phyloP scores from a whole-genome alignment of 495 filamentous ascomycete species.

The Hyaloscypha finlandica region DNA sequence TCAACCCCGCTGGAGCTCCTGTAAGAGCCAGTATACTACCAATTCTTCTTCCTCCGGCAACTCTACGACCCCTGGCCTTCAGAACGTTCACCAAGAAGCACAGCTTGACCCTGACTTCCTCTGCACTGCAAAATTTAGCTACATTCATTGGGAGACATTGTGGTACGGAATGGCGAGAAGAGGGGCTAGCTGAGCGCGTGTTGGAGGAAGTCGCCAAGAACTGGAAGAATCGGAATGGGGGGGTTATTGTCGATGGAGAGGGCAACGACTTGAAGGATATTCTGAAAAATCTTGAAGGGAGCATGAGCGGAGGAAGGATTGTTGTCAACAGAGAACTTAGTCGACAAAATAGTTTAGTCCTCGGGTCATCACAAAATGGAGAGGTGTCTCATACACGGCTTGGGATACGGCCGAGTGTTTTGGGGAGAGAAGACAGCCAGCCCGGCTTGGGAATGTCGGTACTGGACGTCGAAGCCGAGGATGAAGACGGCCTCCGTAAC shows the following conservation, averaged over 20 bases:
- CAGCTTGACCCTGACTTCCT: constrained; percentile 87
- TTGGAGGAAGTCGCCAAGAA: constrained; percentile 85
- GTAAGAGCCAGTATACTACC: constrained; percentile 74
- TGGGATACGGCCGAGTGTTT: constrained; percentile 42
- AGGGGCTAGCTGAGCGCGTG: constrained; percentile 87
- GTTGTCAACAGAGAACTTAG: constrained; percentile 47
- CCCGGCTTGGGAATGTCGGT: constrained; percentile 63
- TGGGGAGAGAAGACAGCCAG: constrained; percentile 58
- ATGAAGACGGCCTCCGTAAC: constrained; percentile 59
- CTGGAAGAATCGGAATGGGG: constrained; percentile 84
- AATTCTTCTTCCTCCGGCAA: constrained; percentile 83
- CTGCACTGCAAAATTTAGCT: constrained; percentile 80
- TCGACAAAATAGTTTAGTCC: constrained; percentile 59
- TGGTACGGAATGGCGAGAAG: constrained; percentile 94
- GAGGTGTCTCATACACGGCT: constrained; percentile 32
- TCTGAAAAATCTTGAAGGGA: constrained; percentile 76
- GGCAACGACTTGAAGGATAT: constrained; percentile 73
- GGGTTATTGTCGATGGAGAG: constrained; percentile 88
- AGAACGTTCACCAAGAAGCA: constrained; percentile 97
- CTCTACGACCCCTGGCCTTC: constrained; percentile 88
- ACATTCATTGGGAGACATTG: constrained; percentile 90
- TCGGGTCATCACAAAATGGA: constrained; percentile 32
- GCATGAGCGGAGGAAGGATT: constrained; percentile 80
- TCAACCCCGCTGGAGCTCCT: constrained; percentile 50
- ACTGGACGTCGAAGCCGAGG: constrained; percentile 63